Percentiles rank a stretch among this genome's conserved stretches.
These are phyloP conservation scores for Phascolomyces articulosus DNA, from an alignment of 371 early-diverging fungal species.

Conservation along the genomic window DNA sequence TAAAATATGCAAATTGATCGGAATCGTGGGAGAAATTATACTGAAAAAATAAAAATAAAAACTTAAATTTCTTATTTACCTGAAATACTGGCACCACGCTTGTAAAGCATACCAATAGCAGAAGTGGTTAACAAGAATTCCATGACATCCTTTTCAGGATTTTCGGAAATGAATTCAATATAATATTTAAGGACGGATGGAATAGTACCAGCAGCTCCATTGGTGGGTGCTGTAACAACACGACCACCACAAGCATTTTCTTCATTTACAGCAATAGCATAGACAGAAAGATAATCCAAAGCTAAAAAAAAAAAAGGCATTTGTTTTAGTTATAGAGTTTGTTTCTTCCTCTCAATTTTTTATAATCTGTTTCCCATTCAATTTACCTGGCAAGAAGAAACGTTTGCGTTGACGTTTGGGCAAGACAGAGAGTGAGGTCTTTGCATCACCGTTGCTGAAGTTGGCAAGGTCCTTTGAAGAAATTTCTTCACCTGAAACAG, in stretches of 20 bases:
- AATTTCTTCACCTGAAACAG: neutral
- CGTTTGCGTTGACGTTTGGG: slow-evolving; percentile 49
- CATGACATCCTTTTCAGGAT: slow-evolving; percentile 87
- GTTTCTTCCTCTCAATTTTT: neutral
- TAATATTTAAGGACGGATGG: slow-evolving; percentile 95
- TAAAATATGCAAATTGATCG: too few species aligned
- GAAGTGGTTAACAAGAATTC: slow-evolving; percentile 91
- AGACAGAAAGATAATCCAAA: slow-evolving; percentile 93
- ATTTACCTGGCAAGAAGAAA: slow-evolving; percentile 45
- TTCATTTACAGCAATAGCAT: slow-evolving; percentile 97
- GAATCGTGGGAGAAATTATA: neutral
- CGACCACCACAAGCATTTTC: slow-evolving; percentile 96
- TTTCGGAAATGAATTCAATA: slow-evolving; percentile 89
- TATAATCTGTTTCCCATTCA: neutral
- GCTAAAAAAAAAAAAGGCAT: slow-evolving; percentile 45
- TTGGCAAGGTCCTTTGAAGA: neutral
- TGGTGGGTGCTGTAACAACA: slow-evolving; percentile 93
- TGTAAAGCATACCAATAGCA: slow-evolving; percentile 96
- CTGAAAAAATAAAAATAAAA: neutral
- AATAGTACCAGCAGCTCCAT: slow-evolving; percentile 91
- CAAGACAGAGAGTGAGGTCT: slow-evolving; percentile 35
- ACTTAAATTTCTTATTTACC: slow-evolving; percentile 5
- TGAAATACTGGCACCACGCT: slow-evolving; percentile 92
- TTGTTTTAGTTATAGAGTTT: neutral
- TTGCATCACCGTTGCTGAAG: neutral